phyloP scores from a whole-genome alignment of 495 filamentous ascomycete genomes.

The Pseudoneurospora amorphoporcata region DNA sequence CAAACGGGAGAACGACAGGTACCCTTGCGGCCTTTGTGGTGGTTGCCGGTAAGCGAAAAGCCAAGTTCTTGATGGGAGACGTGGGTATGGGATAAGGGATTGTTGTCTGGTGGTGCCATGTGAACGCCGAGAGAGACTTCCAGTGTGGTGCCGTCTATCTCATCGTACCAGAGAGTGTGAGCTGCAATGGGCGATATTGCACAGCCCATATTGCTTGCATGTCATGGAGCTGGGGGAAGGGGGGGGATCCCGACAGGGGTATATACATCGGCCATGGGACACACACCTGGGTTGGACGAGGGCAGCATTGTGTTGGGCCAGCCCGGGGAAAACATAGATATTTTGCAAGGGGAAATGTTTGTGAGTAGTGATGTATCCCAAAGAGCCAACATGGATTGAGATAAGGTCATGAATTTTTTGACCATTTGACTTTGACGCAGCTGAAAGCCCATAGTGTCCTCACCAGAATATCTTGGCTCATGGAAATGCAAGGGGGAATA shows the following conservation, averaged over 20 bases:
- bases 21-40: neutral
- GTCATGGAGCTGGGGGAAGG: neutral
- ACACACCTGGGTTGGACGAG: neutral
- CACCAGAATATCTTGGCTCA: neutral
- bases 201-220: neutral
- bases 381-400: neutral
- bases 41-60: neutral
- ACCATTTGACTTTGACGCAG: neutral
- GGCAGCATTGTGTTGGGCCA: neutral
- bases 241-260: neutral
- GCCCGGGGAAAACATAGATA: neutral
- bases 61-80: neutral
- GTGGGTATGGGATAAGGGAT: neutral
- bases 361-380: neutral
- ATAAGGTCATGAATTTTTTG: neutral
- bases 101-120: neutral
- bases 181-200: neutral
- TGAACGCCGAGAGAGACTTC: neutral
- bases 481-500: neutral
- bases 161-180: neutral
- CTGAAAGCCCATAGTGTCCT: neutral
- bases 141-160: neutral
- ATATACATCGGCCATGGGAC: neutral
- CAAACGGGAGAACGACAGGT: neutral
- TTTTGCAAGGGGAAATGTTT: neutral